A percentile compares a stretch with the other conserved stretches of the same genome.
phyloP scores from a whole-genome alignment of 1,139 yeast genomes.

The Hyphopichia buzzinii region DNA sequence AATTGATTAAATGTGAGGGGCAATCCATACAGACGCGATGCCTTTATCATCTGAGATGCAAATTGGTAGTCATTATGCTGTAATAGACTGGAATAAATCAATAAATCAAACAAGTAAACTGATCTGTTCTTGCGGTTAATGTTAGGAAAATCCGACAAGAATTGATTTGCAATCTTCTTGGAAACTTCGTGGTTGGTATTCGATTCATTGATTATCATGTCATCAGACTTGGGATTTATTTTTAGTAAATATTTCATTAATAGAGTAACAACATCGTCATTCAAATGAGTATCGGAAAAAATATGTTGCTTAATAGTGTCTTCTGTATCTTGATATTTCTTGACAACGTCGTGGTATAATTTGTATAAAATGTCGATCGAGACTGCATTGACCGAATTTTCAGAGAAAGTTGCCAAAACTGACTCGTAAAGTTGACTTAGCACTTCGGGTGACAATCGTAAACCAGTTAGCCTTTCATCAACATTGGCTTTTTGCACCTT shows the following conservation, averaged over 20 bases:
- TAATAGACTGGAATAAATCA: conserved; percentile 28
- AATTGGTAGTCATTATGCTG: conserved; percentile 33
- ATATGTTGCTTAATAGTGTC: background rate
- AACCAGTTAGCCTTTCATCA: conserved; percentile 26
- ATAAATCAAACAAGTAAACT: conserved; percentile 27
- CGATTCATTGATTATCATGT: conserved; percentile 19
- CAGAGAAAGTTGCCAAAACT: conserved; percentile 16
- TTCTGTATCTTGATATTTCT: conserved; percentile 1
- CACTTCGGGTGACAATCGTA: conserved; percentile 20
- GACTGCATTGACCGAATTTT: conserved; percentile 14
- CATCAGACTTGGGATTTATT: conserved; percentile 13
- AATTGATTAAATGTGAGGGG: conserved; percentile 43
- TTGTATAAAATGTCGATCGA: conserved; percentile 19
- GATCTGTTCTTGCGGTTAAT: conserved; percentile 10
- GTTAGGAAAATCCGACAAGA: conserved; percentile 10
- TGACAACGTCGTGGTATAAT: conserved; percentile 16
- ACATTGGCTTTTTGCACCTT: conserved; percentile 28
- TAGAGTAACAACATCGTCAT: conserved; percentile 29
- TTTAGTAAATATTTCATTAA: conserved; percentile 31
- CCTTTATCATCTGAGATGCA: conserved; percentile 31
- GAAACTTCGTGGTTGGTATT: conserved; percentile 27
- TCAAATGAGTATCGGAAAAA: conserved; percentile 7
- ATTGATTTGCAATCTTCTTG: conserved; percentile 25
- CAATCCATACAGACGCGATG: conserved; percentile 22
- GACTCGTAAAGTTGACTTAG: conserved; percentile 28